phyloP scores from a whole-genome alignment of 805 yeast species.

The Tetrapisispora phaffii region DNA sequence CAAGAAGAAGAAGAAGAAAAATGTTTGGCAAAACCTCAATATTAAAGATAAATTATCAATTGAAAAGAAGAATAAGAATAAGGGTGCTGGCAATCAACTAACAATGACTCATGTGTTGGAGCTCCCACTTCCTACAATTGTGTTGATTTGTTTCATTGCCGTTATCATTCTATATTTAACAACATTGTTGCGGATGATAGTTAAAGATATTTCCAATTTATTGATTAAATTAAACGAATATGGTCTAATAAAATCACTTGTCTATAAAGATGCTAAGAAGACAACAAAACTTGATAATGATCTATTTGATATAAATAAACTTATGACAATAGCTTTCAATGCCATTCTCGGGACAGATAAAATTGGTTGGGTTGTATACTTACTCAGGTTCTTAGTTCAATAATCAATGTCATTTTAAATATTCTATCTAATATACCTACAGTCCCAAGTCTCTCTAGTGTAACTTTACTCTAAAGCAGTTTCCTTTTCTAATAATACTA shows the following conservation, averaged over 20 bases:
- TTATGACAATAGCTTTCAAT: not conserved
- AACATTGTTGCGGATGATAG: not conserved
- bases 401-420: not conserved
- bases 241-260: not conserved
- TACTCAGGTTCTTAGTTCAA: not conserved
- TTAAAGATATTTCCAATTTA: conserved; percentile 1
- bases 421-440: no score
- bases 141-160: not conserved
- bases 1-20: not conserved
- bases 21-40: not conserved
- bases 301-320: not conserved
- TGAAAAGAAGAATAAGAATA: not conserved
- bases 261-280: not conserved
- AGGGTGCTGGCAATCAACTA: not conserved
- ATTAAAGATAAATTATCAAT: not conserved
- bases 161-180: not conserved
- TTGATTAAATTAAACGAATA: not conserved
- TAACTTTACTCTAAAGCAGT: no score
- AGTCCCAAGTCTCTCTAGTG: no score
- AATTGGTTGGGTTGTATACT: not conserved
- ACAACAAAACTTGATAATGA: not conserved
- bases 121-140: conserved; percentile 2
- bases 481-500: no score
- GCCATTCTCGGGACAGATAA: not conserved
- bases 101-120: conserved; percentile 6